phyloP scores from a whole-genome alignment of 352 stramenopile genomes.

The Phytopythium mirpurense region DNA sequence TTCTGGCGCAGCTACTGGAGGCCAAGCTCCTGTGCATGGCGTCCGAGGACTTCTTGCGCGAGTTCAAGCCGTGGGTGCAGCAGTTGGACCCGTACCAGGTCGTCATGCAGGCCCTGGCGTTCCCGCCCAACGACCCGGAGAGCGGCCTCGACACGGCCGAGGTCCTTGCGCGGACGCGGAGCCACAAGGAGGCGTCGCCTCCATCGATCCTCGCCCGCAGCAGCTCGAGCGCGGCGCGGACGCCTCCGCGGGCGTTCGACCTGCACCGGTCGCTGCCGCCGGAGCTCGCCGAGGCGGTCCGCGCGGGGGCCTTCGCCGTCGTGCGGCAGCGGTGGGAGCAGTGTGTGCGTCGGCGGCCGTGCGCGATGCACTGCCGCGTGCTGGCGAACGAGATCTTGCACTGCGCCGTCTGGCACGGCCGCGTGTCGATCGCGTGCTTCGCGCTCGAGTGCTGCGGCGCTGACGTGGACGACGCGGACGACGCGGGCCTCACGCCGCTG shows the following conservation, averaged over 20 bases:
- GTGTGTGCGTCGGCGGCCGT: slow-evolving; percentile 25
- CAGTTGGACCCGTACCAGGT: slow-evolving; percentile 78
- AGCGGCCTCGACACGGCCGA: slow-evolving; percentile 46
- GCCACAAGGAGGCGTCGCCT: slow-evolving; percentile 17
- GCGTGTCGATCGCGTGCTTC: slow-evolving; percentile 47
- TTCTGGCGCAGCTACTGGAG: slow-evolving; percentile 45
- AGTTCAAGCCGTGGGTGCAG: slow-evolving; percentile 75
- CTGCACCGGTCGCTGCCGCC: slow-evolving; percentile 62
- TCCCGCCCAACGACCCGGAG: slow-evolving; percentile 43
- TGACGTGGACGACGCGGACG: slow-evolving; percentile 68
- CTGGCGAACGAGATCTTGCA: slow-evolving; percentile 80
- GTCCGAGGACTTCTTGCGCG: slow-evolving; percentile 78
- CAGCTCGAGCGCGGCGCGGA: slow-evolving; percentile 15
- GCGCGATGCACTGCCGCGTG: slow-evolving; percentile 22
- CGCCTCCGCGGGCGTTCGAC: slow-evolving; percentile 38
- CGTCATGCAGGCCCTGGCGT: slow-evolving; percentile 50
- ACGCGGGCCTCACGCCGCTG: slow-evolving; percentile 59
- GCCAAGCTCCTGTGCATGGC: slow-evolving; percentile 80
- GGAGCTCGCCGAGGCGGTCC: slow-evolving; percentile 37
- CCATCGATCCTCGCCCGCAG: slow-evolving; percentile 9
- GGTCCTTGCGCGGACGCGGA: slow-evolving; percentile 48
- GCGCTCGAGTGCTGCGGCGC: slow-evolving; percentile 58
- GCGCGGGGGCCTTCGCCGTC: slow-evolving; percentile 23
- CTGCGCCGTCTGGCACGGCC: slow-evolving; percentile 68
- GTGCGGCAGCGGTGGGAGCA: slow-evolving; percentile 42